Conservation (phyloP, 192 early-diverging fungal genomes). For the Spizellomyces punctatus region DNA sequence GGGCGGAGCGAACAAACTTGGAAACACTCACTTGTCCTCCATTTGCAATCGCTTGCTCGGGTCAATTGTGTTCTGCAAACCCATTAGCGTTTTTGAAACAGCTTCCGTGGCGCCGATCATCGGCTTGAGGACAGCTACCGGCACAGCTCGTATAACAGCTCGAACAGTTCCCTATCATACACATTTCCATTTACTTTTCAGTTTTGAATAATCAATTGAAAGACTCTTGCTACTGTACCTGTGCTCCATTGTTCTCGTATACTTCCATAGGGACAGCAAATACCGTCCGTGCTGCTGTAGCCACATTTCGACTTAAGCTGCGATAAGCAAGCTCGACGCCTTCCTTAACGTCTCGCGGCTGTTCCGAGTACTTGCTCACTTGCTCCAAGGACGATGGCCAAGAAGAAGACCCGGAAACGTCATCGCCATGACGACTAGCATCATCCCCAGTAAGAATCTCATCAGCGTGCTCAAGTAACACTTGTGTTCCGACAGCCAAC, state of each 20-base stretch:
- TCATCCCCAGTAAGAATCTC: constrained; percentile 59
- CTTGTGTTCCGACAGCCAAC: constrained; percentile 87
- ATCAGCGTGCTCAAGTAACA: constrained; percentile 86
- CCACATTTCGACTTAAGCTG: constrained; percentile 78
- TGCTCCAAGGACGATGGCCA: constrained; percentile 2
- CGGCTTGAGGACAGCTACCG: constrained; percentile 89
- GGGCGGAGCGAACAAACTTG: not conserved
- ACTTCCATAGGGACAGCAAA: constrained; percentile 87
- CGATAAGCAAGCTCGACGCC: constrained; percentile 82
- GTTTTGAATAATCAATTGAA: not conserved
- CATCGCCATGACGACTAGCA: not conserved
- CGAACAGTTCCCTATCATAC: constrained; percentile 37
- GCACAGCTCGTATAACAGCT: constrained; percentile 78
- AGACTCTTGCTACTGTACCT: constrained; percentile 11
- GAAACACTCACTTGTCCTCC: constrained; percentile 65
- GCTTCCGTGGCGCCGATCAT: constrained; percentile 96
- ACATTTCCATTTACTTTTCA: not conserved
- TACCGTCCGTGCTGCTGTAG: constrained; percentile 83
- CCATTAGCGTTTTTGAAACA: constrained; percentile 86
- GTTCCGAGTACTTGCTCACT: constrained; percentile 81
- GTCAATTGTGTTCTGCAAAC: constrained; percentile 90
- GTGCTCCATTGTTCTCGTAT: constrained; percentile 59
- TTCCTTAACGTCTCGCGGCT: constrained; percentile 81
- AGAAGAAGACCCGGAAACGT: constrained; percentile 1
- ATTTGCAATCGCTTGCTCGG: constrained; percentile 72